A percentile compares a stretch with the other conserved stretches of the same genome.
These are phyloP conservation scores for Sporobolus alterniflorus DNA, from an alignment of 202 grass and related monocot genomes.

Conservation along the genomic window DNA sequence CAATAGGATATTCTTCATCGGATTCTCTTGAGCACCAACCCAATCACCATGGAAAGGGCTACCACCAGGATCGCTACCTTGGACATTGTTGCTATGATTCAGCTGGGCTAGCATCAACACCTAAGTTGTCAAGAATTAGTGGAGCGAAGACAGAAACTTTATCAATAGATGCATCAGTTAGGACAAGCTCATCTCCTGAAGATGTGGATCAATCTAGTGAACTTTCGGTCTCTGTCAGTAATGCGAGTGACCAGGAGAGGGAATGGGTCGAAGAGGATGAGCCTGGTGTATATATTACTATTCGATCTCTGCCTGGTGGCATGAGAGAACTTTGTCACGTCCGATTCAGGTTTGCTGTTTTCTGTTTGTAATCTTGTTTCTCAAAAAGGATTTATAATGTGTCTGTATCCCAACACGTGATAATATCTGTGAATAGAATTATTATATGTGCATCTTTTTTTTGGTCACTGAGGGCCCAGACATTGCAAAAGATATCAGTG, in stretches of 20 bases:
- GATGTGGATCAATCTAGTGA: conserved; percentile 68
- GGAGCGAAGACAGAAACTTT: conserved; percentile 77
- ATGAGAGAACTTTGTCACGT: conserved; percentile 73
- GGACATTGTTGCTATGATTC: conserved; percentile 36
- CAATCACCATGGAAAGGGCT: conserved; percentile 21
- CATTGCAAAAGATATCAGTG: neutral
- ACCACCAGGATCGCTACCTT: conserved; percentile 41
- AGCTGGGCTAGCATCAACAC: conserved; percentile 58
- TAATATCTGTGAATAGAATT: neutral
- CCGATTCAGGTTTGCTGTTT: conserved; percentile 71
- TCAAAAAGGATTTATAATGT: neutral
- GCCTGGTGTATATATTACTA: conserved; percentile 81
- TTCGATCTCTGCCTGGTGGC: conserved; percentile 70
- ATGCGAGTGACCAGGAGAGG: conserved; percentile 81
- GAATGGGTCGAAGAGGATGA: conserved; percentile 92
- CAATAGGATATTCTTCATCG: conserved; percentile 61
- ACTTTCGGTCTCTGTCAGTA: conserved; percentile 69
- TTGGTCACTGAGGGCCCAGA: neutral
- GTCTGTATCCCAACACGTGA: no score
- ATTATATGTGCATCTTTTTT: neutral
- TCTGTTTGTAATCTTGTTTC: neutral
- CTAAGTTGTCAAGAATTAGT: conserved; percentile 81
- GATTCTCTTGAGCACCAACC: conserved; percentile 58
- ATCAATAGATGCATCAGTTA: conserved; percentile 62
- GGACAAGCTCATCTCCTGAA: conserved; percentile 67